Evolutionary conservation across 495 filamentous ascomycete species (phyloP), one percentile per base, ranked within the genome.

Genomic region (Oidiodendron maius): DNA sequence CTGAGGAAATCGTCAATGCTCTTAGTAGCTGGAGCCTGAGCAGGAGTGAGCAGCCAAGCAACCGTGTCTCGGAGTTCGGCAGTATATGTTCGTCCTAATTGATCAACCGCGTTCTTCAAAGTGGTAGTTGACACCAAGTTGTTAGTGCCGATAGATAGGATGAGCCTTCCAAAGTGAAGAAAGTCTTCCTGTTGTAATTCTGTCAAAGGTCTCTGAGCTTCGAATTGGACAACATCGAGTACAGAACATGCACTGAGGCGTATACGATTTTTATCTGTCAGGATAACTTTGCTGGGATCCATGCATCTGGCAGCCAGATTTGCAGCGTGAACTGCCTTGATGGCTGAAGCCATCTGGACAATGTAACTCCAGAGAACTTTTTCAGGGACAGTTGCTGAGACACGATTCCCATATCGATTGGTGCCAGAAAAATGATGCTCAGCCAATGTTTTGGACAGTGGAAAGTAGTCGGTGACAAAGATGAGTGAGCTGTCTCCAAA

Each of bases 401-500:
- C 64, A 37, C 61, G 64, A 49, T 36, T 74, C 67, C 46, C 66
- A 53, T 74, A 81, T 52, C 78, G 69, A 46, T 72, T 70, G 40
- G 71, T 75, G 13, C 67, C 63, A 30, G 78, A 75, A 52, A 95
- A 81, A 53, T 96, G 83, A 50, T 88, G 80, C 59, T 97, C 91
- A 25, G 82, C 80, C 12, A 98, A 73, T 2, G 93, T 95, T 66
- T 93, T 94, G 21, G 91, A 86, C 18, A 89, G 69, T 1, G 93
- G 94, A 59, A 94, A 87, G 60, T 91, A 98, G 62, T 94, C 87
- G 48, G 87, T 94, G 26, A 94, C 89, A 61, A 97, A 87, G 50
- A 98, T 84, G 44, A 98, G 74, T 13, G 94, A 97, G 64, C 85
- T 94, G 58, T 97, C 94, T 50, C 89, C 87, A 67, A 97, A 98